Percentiles rank a stretch among this genome's conserved stretches.
These are phyloP conservation scores for Thymus quinquecostatus DNA, from an alignment of 257 asterid species.

Conservation along the genomic window DNA sequence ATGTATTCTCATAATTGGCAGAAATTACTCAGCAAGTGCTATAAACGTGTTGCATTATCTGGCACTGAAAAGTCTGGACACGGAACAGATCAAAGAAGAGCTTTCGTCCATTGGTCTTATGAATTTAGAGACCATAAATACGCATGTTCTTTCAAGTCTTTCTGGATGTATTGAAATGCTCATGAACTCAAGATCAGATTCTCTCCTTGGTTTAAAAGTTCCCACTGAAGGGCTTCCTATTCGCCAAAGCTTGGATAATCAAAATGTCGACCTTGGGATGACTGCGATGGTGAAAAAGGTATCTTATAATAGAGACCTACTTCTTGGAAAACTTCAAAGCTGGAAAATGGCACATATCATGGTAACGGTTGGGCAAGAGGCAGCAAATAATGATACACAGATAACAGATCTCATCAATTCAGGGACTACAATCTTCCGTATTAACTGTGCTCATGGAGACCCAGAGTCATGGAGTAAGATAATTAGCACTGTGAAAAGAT, in stretches of 20 bases:
- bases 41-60: slow-evolving; percentile 63
- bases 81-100: slow-evolving; percentile 55
- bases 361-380: slow-evolving; percentile 76
- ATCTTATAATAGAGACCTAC: slow-evolving; percentile 46
- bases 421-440: slow-evolving; percentile 65
- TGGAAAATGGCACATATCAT: slow-evolving; percentile 61
- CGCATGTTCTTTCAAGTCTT: slow-evolving; percentile 69
- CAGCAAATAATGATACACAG: slow-evolving; percentile 47
- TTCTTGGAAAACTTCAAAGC: slow-evolving; percentile 57
- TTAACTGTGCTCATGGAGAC: slow-evolving; percentile 79
- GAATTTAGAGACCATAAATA: slow-evolving; percentile 54
- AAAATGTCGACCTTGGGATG: slow-evolving; percentile 45
- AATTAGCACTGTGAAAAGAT: slow-evolving; percentile 47
- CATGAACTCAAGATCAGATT: slow-evolving; percentile 41
- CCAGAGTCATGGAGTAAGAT: slow-evolving; percentile 64
- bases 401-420: slow-evolving; percentile 55
- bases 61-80: slow-evolving; percentile 62
- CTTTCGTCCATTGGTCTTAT: slow-evolving; percentile 62
- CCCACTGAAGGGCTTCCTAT: slow-evolving; percentile 39
- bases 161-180: slow-evolving; percentile 59
- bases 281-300: slow-evolving; percentile 49
- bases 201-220: slow-evolving; percentile 31
- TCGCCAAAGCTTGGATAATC: slow-evolving; percentile 34
- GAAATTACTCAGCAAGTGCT: slow-evolving; percentile 59
- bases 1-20: slow-evolving; percentile 36